Percentiles rank a stretch among this genome's conserved stretches.
These are phyloP conservation scores for Dillenia suffruticosa DNA, from an alignment of 164 flowering plant genomes.

Conservation along the genomic window DNA sequence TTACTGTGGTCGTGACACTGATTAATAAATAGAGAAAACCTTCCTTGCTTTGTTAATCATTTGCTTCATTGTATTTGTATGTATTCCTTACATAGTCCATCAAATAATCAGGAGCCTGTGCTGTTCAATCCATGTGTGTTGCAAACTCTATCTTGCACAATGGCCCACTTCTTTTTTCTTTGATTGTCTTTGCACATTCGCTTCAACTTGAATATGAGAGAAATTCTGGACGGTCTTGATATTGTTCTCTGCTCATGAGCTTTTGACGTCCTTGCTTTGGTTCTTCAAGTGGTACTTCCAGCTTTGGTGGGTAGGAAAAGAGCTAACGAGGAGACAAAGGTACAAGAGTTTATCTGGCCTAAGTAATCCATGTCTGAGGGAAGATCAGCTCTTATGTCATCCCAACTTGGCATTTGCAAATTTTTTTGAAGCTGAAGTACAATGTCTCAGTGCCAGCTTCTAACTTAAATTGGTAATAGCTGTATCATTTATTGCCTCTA, in stretches of 20 bases:
- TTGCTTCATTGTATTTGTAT: too few species aligned
- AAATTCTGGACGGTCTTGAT: background rate
- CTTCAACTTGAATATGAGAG: too few species aligned
- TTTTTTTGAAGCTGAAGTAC: slow-evolving; percentile 11
- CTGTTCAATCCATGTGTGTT: background rate
- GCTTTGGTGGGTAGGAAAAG: slow-evolving; percentile 31
- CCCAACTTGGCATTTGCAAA: slow-evolving; percentile 4
- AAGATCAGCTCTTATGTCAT: slow-evolving; percentile 1
- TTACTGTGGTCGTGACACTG: too few species aligned
- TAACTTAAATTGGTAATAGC: background rate
- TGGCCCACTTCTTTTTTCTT: background rate
- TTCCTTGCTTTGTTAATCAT: too few species aligned
- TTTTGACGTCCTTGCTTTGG: slow-evolving; percentile 6
- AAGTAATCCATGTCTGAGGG: background rate
- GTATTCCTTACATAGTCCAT: too few species aligned
- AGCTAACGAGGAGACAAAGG: slow-evolving; percentile 32
- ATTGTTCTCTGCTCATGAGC: background rate
- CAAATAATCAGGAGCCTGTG: too few species aligned
- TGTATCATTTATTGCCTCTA: background rate
- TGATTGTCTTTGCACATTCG: background rate
- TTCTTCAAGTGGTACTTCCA: slow-evolving; percentile 18
- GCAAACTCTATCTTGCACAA: background rate
- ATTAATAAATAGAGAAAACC: too few species aligned
- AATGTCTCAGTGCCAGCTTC: background rate
- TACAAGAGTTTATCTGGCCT: slow-evolving; percentile 1